A percentile compares a stretch with the other conserved stretches of the same genome.
These are phyloP conservation scores for Amylocystis lapponica DNA, from an alignment of 768 basidiomycete species.

Conservation along the genomic window DNA sequence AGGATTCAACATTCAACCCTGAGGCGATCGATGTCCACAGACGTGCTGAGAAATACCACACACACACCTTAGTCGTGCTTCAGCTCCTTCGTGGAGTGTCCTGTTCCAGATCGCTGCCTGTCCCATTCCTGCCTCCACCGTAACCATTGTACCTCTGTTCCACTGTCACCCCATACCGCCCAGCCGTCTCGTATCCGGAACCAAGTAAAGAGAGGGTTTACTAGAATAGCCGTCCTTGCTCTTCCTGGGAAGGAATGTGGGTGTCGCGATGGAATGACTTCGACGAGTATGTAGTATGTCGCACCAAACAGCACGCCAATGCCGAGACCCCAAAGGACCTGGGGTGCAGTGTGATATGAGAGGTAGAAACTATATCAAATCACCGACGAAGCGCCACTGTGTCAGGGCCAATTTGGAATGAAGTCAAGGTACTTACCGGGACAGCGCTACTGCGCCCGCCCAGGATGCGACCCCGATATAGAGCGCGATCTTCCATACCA, in stretches of 20 bases:
- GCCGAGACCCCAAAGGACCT: conserved; percentile 69
- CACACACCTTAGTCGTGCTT: too few species aligned
- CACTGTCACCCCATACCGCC: conserved; percentile 77
- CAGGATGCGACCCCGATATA: conserved; percentile 48
- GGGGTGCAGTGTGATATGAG: conserved; percentile 66
- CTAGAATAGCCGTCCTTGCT: conserved; percentile 42
- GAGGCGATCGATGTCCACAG: too few species aligned
- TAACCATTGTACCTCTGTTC: conserved; percentile 64
- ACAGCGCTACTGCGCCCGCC: conserved; percentile 70
- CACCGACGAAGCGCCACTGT: not conserved
- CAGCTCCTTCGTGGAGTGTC: too few species aligned
- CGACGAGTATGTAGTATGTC: conserved; percentile 47
- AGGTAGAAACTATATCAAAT: conserved; percentile 48
- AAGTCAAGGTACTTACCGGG: conserved; percentile 43
- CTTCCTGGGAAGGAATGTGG: conserved; percentile 52
- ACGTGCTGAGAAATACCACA: too few species aligned
- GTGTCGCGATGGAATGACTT: conserved; percentile 48
- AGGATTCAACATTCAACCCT: too few species aligned
- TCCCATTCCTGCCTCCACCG: conserved; percentile 61
- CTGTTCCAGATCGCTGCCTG: conserved; percentile 24
- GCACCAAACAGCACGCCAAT: conserved; percentile 57
- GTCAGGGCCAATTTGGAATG: not conserved
- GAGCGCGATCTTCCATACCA: conserved; percentile 39
- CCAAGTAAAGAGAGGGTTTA: conserved; percentile 57
- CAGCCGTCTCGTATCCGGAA: conserved; percentile 75